These are phyloP conservation scores for Coemansia javaensis DNA, from an alignment of 192 early-diverging fungal genomes.

Conservation along the genomic window DNA sequence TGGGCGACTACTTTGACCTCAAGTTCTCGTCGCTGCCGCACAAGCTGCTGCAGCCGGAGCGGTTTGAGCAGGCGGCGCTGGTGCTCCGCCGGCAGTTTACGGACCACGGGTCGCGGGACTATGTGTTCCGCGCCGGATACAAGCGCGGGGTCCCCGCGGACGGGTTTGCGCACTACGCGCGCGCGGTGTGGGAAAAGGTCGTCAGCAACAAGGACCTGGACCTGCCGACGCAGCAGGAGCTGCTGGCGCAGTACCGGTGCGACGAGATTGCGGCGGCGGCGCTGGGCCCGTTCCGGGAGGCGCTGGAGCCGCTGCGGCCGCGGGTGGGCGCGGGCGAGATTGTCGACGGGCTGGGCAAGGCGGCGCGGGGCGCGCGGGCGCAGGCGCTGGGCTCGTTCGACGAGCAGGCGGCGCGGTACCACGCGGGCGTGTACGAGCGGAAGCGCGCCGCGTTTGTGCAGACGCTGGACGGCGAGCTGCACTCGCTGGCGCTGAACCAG, in stretches of 20 bases:
- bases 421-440: conserved; percentile 78
- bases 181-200: conserved; percentile 94
- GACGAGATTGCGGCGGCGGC: conserved; percentile 87
- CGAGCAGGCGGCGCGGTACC: conserved; percentile 84
- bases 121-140: conserved; percentile 80
- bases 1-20: conserved; percentile 90
- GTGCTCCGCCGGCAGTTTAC: conserved; percentile 71
- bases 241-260: conserved; percentile 96
- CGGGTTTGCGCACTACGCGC: conserved; percentile 89
- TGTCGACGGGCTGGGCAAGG: conserved; percentile 67
- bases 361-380: conserved; percentile 55
- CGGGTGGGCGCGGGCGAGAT: conserved; percentile 77
- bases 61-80: conserved; percentile 70
- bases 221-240: conserved; percentile 95
- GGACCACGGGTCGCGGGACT: conserved; percentile 62
- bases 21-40: conserved; percentile 86
- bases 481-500: conserved; percentile 78
- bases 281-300: conserved; percentile 63
- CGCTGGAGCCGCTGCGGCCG: conserved; percentile 59
- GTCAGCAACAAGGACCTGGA: conserved; percentile 92
- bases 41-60: conserved; percentile 77
- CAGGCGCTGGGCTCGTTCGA: conserved; percentile 75
- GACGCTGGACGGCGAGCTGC: conserved; percentile 70
- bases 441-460: conserved; percentile 79
- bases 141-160: conserved; percentile 93